Evolutionary conservation across 345 rosid genomes (phyloP), one percentile per base, ranked within the genome.

Genomic region (Nasturtium officinale): DNA sequence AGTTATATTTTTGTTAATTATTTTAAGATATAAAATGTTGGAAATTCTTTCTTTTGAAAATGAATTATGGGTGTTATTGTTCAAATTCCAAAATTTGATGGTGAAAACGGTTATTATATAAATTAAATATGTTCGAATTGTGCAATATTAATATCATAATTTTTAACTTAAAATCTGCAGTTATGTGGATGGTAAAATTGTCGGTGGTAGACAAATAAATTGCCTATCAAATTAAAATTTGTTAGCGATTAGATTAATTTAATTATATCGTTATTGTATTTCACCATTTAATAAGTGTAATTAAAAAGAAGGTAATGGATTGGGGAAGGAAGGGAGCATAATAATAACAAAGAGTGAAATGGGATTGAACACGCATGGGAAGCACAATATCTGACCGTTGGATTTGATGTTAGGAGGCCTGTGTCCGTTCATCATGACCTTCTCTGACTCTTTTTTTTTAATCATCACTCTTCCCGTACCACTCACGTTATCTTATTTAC

Each of bases 381-480:
- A 58, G 70, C 80, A 77, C 33, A 55, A 71, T 9, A 77, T 71
- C 71, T 77, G 80, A 47, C 80, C 80, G 76, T 77, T 65, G 56
- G 80, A 77, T 77, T 64, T 64, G 33, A 7, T 64, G 55, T 57
- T 29, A 70, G 25, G 55, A 57, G 38, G 61, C 59, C 76, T 77
- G 67, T 37, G 61, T 55, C 72, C 79, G 75, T 77, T 17, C 79
- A 71, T 77, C 80, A 77, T 77, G 11, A 77, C 30, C 45, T 63
- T 64, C 75, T 63, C 80, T 77, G 80, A 56, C 80, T 37, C 17
- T 56, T 76, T 70, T 25, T 56, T 76, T 70, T 25, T 64, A 11
- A 77, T 70, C 80, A 71, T 70, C 40, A 71, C 80, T 48, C 52
- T 70, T 70, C 79, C 79, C 75, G 75, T 69, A 76, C 66, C 52